A percentile compares a stretch with the other conserved stretches of the same genome.
These are phyloP conservation scores for Aureobasidium sp. DNA, from an alignment of 2,329 filamentous ascomycete species.

Conservation along the genomic window DNA sequence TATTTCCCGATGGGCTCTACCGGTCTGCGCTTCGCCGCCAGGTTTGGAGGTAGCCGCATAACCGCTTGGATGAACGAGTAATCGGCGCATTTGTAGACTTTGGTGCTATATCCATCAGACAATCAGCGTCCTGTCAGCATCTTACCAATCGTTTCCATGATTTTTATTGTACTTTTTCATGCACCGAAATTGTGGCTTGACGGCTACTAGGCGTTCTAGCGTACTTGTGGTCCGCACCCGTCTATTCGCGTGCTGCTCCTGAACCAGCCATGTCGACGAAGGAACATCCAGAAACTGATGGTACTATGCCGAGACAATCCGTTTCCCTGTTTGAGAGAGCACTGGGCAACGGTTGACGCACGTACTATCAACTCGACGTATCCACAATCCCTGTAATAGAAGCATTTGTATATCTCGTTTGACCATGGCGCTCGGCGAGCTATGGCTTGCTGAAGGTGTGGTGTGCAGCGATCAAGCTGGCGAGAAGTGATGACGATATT, in stretches of 20 bases:
- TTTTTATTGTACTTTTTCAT: neutral
- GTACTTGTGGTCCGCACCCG: neutral
- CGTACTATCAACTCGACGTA: neutral
- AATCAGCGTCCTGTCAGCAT: neutral
- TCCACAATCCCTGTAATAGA: constrained; percentile 5
- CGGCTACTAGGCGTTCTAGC: neutral
- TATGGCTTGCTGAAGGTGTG: neutral
- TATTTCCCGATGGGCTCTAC: constrained; percentile 97
- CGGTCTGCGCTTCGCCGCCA: constrained; percentile 77
- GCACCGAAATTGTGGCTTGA: constrained; percentile 4
- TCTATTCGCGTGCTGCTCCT: neutral
- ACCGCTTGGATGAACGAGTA: constrained; percentile 81
- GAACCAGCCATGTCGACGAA: neutral
- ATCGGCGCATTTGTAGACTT: constrained; percentile 6
- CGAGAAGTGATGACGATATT: constrained; percentile 6
- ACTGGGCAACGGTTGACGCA: constrained; percentile 5
- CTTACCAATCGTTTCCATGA: constrained; percentile 10
- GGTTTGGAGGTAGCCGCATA: constrained; percentile 77
- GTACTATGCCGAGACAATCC: constrained; percentile 8
- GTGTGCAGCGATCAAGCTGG: neutral
- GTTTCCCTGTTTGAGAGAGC: constrained; percentile 10
- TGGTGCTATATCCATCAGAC: neutral
- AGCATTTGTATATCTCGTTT: constrained; percentile 1
- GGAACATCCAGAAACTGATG: neutral
- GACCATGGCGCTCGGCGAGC: neutral